Evolutionary conservation across 371 early-diverging fungal genomes (phyloP), one percentile per base, ranked within the genome.

Genomic region (Capillidium heterosporum): DNA sequence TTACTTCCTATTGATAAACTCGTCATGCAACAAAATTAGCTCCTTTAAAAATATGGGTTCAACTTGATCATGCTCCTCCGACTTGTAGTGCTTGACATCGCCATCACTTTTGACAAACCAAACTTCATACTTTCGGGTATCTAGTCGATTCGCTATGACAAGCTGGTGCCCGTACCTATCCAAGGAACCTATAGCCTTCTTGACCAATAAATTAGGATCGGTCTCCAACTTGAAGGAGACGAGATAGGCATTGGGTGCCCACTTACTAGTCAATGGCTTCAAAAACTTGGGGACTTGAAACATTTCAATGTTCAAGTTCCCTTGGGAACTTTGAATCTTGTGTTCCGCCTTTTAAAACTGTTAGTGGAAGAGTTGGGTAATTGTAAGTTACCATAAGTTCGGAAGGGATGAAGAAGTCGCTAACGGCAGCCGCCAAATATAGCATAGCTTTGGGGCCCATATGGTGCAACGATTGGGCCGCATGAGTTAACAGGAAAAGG

Each of bases 151-250:
- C 24, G 86, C 96, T 68, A 98, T 88, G 15, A 98, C 98, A 23
- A 91, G 75, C 64, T 98, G 95, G 67, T 98, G 98, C 10, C 91
- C 90, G 65, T 98, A 98, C 7, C 80, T 77, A 21, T 68, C 70
- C 26, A 98, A 65, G 3, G 95, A 84, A 62, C 76, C 69, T 10
- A 77, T 71, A 0, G 95, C 82, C 65, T 98, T 98, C 26, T 75
- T 67, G 8, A 82, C 77, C 35, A 98, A 66, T 35, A 95, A 62
- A 2, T 67, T 59, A 2, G 76, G 77, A 57, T 98, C 98, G 0
- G 98, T 98, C 61, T 98, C 98, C 5, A 98, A 69, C 81, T 98
- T 98, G 73, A 98, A 98, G 1, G 95, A 95, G 8, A 98, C 86
- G 56, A 92, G 84, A 58, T 86, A 84, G 0, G 87, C 89, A 21